These are phyloP conservation scores for Agapanthus africanus DNA, from an alignment of 106 monocot genomes.

Conservation along the genomic window DNA sequence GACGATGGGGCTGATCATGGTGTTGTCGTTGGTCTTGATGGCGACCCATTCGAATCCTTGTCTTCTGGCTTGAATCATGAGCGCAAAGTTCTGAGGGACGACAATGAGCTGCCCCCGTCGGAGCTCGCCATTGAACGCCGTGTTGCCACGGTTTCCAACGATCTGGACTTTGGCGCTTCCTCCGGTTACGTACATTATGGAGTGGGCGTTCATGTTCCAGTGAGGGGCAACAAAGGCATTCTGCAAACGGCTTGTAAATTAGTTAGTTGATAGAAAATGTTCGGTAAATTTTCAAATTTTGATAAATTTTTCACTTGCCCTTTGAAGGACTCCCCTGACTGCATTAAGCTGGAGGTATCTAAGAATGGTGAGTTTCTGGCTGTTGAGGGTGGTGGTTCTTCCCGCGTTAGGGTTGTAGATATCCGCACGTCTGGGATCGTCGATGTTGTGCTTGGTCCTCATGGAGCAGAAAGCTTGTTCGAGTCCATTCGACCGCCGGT, in stretches of 20 bases:
- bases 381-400: slow-evolving; percentile 34
- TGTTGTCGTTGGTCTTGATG: slow-evolving; percentile 15
- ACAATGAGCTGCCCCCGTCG: slow-evolving; percentile 19
- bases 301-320: slow-evolving; percentile 14
- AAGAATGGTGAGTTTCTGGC: slow-evolving; percentile 47
- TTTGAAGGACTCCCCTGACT: slow-evolving; percentile 17
- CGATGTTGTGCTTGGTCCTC: slow-evolving; percentile 41
- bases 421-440: slow-evolving; percentile 30
- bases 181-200: slow-evolving; percentile 16
- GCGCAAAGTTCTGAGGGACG: slow-evolving; percentile 24
- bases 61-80: slow-evolving; percentile 4
- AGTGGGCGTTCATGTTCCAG: slow-evolving; percentile 21
- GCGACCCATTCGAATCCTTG: slow-evolving; percentile 32
- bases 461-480: slow-evolving; percentile 44
- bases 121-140: slow-evolving; percentile 11
- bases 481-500: slow-evolving; percentile 25
- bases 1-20: slow-evolving; percentile 19
- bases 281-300: slow-evolving; percentile 33
- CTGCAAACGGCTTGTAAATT: slow-evolving; percentile 13
- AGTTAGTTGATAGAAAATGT: slow-evolving; percentile 22
- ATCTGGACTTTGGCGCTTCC: slow-evolving; percentile 19
- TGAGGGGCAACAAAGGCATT: slow-evolving; percentile 4
- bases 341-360: slow-evolving; percentile 29
- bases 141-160: slow-evolving; percentile 10
- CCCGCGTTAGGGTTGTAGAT: slow-evolving; percentile 27